Conservation (phyloP, 208 protist genomes). For the Naegleria fowleri region DNA sequence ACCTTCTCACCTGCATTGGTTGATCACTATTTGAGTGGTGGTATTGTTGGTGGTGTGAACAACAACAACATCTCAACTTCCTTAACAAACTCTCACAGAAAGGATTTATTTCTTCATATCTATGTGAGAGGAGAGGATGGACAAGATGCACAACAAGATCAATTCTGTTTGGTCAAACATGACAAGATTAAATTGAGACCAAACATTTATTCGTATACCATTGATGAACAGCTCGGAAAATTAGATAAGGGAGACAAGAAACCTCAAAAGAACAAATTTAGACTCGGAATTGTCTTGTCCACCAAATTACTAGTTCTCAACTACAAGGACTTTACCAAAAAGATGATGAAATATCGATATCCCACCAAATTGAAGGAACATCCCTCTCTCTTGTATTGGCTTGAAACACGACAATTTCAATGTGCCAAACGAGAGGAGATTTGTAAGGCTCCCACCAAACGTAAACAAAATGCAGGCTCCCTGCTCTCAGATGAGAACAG, state of each 20-base stretch:
- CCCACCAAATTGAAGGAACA: not conserved
- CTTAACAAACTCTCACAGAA: too few species aligned
- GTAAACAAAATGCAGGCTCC: too few species aligned
- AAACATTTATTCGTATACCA: not conserved
- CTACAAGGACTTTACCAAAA: not conserved
- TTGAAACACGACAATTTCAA: not conserved
- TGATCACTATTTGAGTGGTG: not conserved
- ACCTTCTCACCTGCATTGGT: not conserved
- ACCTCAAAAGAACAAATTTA: not conserved
- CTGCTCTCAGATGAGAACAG: too few species aligned
- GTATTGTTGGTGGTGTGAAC: too few species aligned
- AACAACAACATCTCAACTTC: too few species aligned
- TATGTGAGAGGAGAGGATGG: not conserved
- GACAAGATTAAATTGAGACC: not conserved
- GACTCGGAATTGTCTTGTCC: not conserved
- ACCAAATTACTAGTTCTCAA: not conserved
- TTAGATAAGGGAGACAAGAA: not conserved
- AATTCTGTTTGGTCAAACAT: not conserved
- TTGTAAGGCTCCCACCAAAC: not conserved
- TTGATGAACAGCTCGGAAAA: not conserved
- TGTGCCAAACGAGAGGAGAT: not conserved
- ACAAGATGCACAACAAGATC: not conserved
- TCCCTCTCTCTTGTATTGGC: not conserved
- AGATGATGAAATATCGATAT: not conserved
- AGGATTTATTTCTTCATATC: not conserved